Evolutionary conservation across 2,329 filamentous ascomycete genomes (phyloP).

Genomic region (Dothideomycetidae sp.): DNA sequence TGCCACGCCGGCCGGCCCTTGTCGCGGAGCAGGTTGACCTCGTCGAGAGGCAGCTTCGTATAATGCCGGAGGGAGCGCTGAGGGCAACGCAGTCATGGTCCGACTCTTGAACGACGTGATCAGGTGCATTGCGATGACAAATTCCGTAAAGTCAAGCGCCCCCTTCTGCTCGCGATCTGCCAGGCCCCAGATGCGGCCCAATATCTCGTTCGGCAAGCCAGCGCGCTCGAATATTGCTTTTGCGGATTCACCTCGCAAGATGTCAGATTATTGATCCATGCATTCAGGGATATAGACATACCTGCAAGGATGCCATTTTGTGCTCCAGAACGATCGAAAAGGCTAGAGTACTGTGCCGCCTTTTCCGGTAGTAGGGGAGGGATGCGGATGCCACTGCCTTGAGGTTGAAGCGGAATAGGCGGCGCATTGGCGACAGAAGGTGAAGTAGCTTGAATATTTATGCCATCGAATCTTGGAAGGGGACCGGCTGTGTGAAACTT

Average conservation of each 20-base stretch:
- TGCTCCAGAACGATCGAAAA: constrained; percentile 81
- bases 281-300: constrained; percentile 17
- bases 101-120: constrained; percentile 83
- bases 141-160: constrained; percentile 73
- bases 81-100: constrained; percentile 63
- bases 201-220: constrained; percentile 70
- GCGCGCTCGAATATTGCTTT: constrained; percentile 94
- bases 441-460: constrained; percentile 35
- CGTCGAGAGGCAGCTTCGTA: constrained; percentile 80
- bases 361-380: constrained; percentile 81
- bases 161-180: constrained; percentile 89
- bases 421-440: constrained; percentile 13
- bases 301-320: constrained; percentile 62
- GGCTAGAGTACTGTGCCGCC: constrained; percentile 69
- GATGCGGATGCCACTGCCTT: constrained; percentile 51
- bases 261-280: constrained; percentile 9
- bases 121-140: constrained; percentile 96
- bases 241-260: constrained; percentile 55
- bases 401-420: constrained; percentile 29
- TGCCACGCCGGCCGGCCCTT: constrained; percentile 47
- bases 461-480: constrained; percentile 82
- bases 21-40: constrained; percentile 31
- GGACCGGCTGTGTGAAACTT: constrained; percentile 45
- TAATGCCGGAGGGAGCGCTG: constrained; percentile 64
- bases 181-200: constrained; percentile 93